These are phyloP conservation scores for Cladobotryum mycophilum DNA, from an alignment of 2,329 filamentous ascomycete genomes.

Conservation along the genomic window DNA sequence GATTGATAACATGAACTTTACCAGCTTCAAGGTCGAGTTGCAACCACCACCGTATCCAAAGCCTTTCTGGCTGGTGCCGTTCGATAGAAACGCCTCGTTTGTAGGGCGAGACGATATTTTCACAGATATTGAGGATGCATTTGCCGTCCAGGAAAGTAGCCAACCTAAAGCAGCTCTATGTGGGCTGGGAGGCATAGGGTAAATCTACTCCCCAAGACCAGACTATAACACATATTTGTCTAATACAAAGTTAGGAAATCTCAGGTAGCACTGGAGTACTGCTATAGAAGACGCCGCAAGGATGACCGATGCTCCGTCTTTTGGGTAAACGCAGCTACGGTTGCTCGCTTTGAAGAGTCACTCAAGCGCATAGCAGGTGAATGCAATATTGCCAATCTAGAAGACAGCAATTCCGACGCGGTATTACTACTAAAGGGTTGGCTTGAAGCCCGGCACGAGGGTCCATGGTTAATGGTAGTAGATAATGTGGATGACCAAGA, in stretches of 20 bases:
- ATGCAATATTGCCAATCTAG: background rate
- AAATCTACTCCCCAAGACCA: background rate
- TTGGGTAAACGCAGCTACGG: constrained; percentile 7
- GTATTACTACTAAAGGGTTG: constrained; percentile 3
- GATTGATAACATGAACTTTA: background rate
- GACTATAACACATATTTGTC: background rate
- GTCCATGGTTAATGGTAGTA: constrained; percentile 6
- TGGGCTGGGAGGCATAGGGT: constrained; percentile 9
- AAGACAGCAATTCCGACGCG: constrained; percentile 1
- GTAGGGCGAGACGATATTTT: constrained; percentile 3
- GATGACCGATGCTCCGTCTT: constrained; percentile 5
- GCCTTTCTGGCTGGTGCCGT: constrained; percentile 4
- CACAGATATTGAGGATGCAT: constrained; percentile 3
- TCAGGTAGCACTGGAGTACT: constrained; percentile 8
- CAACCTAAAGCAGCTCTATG: constrained; percentile 8
- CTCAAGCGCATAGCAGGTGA: constrained; percentile 6
- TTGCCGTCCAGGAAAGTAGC: constrained; percentile 1
- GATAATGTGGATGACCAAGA: constrained; percentile 9
- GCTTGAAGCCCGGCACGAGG: constrained; percentile 3
- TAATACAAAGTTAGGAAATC: constrained; percentile 1
- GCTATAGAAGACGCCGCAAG: constrained; percentile 2
- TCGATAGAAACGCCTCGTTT: constrained; percentile 7
- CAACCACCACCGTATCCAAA: background rate
- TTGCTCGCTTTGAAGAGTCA: constrained; percentile 10
- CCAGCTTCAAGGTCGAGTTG: background rate